Conservation (phyloP, 441 rosid genomes). For the Daphne laureola region DNA sequence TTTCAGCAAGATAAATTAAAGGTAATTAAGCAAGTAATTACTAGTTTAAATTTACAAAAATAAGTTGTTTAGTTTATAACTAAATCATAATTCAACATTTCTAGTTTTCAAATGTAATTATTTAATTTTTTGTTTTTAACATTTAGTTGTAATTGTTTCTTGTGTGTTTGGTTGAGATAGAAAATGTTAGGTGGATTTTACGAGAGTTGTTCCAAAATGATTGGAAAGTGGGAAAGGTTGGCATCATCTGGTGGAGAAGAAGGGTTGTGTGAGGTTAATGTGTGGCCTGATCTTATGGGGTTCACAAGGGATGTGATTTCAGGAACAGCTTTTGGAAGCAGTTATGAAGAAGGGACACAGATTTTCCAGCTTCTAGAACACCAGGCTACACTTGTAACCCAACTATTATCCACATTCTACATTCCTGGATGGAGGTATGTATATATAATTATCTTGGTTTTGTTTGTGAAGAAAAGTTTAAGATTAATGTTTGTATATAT, state of each 20-base stretch:
- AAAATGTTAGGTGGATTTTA: conserved; percentile 16
- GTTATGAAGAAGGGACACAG: conserved; percentile 14
- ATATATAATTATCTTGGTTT: no score
- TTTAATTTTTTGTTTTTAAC: no score
- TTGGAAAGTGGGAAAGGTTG: conserved; percentile 16
- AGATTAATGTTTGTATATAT: no score
- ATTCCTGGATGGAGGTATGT: conserved; percentile 19
- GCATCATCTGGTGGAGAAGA: background rate
- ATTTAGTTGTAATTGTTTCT: no score
- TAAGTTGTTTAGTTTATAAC: no score
- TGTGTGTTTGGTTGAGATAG: conserved; percentile 7
- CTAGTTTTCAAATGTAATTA: no score
- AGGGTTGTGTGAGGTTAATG: conserved; percentile 12
- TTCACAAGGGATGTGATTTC: conserved; percentile 22
- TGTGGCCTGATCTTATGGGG: conserved; percentile 4
- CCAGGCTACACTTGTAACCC: background rate
- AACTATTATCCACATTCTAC: background rate
- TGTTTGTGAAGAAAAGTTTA: no score
- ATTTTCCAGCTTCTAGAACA: conserved; percentile 2
- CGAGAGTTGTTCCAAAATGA: conserved; percentile 10
- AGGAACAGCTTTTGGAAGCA: conserved; percentile 19
- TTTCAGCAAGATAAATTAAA: conserved; percentile 44
- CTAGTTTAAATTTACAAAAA: no score
- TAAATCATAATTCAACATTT: no score
- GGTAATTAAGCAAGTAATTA: no score